Evolutionary conservation across 2,329 filamentous ascomycete species (phyloP), one percentile per base, ranked within the genome.

Genomic region (Calonectria fujianensis): DNA sequence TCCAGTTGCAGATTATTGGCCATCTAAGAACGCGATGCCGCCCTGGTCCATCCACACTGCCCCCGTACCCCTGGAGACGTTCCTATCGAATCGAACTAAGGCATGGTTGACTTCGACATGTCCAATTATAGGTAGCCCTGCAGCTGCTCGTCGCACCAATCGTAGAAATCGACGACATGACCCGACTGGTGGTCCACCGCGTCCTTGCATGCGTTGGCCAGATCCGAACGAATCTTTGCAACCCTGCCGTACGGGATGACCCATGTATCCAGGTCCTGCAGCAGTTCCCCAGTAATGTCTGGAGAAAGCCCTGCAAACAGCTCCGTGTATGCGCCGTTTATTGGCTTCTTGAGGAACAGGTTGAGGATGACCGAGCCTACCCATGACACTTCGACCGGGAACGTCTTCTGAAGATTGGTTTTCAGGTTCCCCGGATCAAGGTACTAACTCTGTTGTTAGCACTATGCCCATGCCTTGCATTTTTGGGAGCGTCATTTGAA

Each of bases 301-400:
- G 61, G 61, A 52, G 51, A 66, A 24, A 74, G 61, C 6, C 67
- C 72, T 24, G 72, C 72, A 32, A 74, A 74, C 32, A 70, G 51
- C n/a, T 70, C 51, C 39, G 67, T 74, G 61, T 67, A 70, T 16
- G 67, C 72, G 4, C 61, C 59, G 27, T 70, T n/a, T 27, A 74
- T 67, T 9, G 68, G 67, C 14, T 65, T 59, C 41, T 66, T 39
- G 14, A 74, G 66, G 51, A 67, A 74, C 8, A 54, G 7, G 20
- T 35, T 37, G 14, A 67, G 41, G 27, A 70, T 45, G 8, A 41
- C 16, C 5, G 50, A 59, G 0, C 59, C 67, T 9, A 67, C 41
- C 67, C 51, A 48, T 7, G 72, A 70, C 6, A 63, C 67, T 41
- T 73, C 66, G 4, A 51, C 65, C 5, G 61, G 50, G n/a, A 70